Base-by-base conservation (phyloP, 352 stramenopile genomes). In the Globisporangium nunn region DNA sequence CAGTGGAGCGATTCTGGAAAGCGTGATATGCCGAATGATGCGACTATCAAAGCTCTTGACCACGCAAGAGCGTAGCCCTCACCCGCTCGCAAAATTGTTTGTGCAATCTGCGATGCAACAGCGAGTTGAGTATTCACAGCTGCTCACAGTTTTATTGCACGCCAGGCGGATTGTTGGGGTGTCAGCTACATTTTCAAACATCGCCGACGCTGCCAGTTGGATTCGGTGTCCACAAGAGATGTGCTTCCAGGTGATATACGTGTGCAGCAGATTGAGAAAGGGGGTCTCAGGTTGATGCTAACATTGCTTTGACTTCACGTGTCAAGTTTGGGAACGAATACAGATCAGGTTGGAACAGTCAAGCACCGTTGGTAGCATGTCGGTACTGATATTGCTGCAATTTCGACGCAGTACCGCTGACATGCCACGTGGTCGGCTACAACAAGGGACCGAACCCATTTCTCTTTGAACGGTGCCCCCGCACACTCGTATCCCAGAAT, bases 321-420 rank as follows among this genome's bases (percentile, higher is more conserved):
- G 4, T 56, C 8, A 37, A 80, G 71, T 81, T 81, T 61, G 71
- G 69, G n/a, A 60, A 39, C 44, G 67, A 81, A n/a, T 76, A 54
- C 60, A 56, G 69, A 31, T 64, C 71, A 67, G 68, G 71, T 80
- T 10, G 45, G 46, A 52, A 18, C 39, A 0, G 18, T 48, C 12
- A 49, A 53, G 37, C 8, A 2, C 31, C 7, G 7, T 47, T 4
- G 10, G 17, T 10, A 31, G 7, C 14, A 31, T 11, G 4, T 17
- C 18, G 8, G 10, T 49, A 10, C n/a, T 52, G 8, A 56, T 18
- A 46, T 37, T 30, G 33, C 31, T 35, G 1, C 51, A 3, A 11
- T 15, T 44, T 8, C n/a, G 1, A 31, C 6, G 4, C 51, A 79
- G 71, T 75, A 17, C 66, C 71, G 8, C 51, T 79, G 29, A 58